phyloP scores from a whole-genome alignment of 495 filamentous ascomycete genomes.

The Ramalina intermedia region DNA sequence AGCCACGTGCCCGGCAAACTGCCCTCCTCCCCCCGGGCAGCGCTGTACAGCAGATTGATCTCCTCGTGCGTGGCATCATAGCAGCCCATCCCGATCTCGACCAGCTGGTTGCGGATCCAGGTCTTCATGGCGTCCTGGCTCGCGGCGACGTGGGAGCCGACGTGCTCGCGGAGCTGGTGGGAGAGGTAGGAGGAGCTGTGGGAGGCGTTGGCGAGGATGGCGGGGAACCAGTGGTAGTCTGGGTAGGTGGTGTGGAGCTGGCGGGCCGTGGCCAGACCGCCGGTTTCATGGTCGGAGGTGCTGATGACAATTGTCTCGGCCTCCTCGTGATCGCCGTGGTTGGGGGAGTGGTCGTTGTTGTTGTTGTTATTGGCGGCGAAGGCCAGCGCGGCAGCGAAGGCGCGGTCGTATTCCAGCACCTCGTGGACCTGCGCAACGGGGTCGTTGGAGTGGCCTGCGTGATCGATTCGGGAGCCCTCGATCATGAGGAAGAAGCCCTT shows the following conservation, averaged over 20 bases:
- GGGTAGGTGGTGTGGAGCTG: slow-evolving; percentile 56
- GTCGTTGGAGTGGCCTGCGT: slow-evolving; percentile 90
- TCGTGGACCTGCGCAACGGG: slow-evolving; percentile 91
- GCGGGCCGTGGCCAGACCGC: slow-evolving; percentile 65
- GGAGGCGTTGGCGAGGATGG: slow-evolving; percentile 63
- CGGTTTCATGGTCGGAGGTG: slow-evolving; percentile 93
- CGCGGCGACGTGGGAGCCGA: slow-evolving; percentile 21
- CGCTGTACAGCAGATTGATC: slow-evolving; percentile 42
- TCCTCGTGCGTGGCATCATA: slow-evolving; percentile 57
- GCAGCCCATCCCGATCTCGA: slow-evolving; percentile 59
- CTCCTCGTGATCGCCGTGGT: slow-evolving; percentile 29
- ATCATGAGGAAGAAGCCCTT: slow-evolving; percentile 98
- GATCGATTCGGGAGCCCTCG: slow-evolving; percentile 89
- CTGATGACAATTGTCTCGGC: slow-evolving; percentile 67
- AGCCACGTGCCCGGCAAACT: slow-evolving; percentile 36
- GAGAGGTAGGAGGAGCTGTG: slow-evolving; percentile 62
- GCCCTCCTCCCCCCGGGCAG: slow-evolving; percentile 18
- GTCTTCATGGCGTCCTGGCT: slow-evolving; percentile 27
- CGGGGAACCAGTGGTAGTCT: slow-evolving; percentile 76
- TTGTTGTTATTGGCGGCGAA: slow-evolving; percentile 39
- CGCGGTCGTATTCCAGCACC: slow-evolving; percentile 79
- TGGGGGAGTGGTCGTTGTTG: too few species aligned
- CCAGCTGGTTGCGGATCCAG: slow-evolving; percentile 46
- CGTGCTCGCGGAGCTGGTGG: slow-evolving; percentile 39
- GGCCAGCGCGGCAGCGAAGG: slow-evolving; percentile 67